phyloP scores from a whole-genome alignment of 805 yeast species.

The Peterozyma xylosa region DNA sequence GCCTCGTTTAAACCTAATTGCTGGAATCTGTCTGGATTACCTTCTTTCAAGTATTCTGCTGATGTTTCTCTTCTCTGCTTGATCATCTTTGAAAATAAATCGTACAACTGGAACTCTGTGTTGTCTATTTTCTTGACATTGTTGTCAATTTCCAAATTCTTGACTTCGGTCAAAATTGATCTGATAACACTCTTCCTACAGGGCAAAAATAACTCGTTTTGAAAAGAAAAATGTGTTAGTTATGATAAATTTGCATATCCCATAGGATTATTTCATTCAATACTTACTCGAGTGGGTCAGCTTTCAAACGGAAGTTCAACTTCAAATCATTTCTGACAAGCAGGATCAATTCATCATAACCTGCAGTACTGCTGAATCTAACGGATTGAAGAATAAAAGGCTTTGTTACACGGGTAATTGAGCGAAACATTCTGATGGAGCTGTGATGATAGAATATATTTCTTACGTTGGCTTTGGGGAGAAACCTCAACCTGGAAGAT shows the following conservation, averaged over 20 bases:
- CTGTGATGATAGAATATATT: too few species aligned
- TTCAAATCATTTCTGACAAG: slow-evolving; percentile 25
- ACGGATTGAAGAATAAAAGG: slow-evolving; percentile 1
- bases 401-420: background rate
- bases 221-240: background rate
- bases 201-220: background rate
- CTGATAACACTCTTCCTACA: slow-evolving; percentile 29
- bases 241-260: background rate
- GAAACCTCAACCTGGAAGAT: too few species aligned
- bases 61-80: slow-evolving; percentile 32
- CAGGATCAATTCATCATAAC: slow-evolving; percentile 18
- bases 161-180: slow-evolving; percentile 29
- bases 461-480: too few species aligned
- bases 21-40: slow-evolving; percentile 32
- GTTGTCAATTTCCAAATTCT: slow-evolving; percentile 27
- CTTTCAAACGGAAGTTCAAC: slow-evolving; percentile 22
- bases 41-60: slow-evolving; percentile 26
- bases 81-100: slow-evolving; percentile 26
- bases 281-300: slow-evolving; percentile 21
- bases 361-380: slow-evolving; percentile 20
- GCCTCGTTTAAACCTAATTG: slow-evolving; percentile 29
- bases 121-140: slow-evolving; percentile 14
- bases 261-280: background rate
- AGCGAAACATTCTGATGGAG: background rate
- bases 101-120: slow-evolving; percentile 24